Conservation (phyloP, 495 filamentous ascomycete genomes). For the Lasiosphaeris hirsuta region DNA sequence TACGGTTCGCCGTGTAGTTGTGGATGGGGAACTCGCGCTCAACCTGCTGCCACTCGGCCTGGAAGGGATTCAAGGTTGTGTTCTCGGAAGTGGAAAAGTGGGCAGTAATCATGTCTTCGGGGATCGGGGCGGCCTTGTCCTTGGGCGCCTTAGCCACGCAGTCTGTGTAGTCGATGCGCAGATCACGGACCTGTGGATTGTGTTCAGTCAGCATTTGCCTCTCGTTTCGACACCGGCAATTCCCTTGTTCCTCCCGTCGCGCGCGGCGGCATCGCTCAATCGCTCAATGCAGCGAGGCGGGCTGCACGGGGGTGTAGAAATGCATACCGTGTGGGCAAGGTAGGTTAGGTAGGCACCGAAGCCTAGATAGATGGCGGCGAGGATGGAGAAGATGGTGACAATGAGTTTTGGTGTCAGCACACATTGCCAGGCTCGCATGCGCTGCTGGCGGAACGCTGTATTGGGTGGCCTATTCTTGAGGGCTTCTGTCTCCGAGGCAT, state of each 20-base stretch:
- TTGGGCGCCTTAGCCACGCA: slow-evolving; percentile 56
- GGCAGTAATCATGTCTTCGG: slow-evolving; percentile 52
- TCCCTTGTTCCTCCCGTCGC: no score
- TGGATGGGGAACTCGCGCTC: slow-evolving; percentile 17
- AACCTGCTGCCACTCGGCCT: slow-evolving; percentile 30
- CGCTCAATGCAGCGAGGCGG: no score
- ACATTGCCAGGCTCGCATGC: slow-evolving; percentile 38
- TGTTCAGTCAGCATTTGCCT: slow-evolving; percentile 19
- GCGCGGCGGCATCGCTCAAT: no score
- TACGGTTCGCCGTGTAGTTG: slow-evolving; percentile 18
- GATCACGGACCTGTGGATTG: slow-evolving; percentile 73
- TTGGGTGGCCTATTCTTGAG: slow-evolving; percentile 36
- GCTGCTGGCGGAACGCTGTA: slow-evolving; percentile 37
- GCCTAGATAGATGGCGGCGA: slow-evolving; percentile 34
- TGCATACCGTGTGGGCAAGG: slow-evolving; percentile 30
- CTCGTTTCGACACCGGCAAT: background rate
- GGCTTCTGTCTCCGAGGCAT: slow-evolving; percentile 19
- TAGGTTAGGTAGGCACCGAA: slow-evolving; percentile 35
- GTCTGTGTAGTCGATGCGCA: slow-evolving; percentile 83
- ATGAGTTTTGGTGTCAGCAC: slow-evolving; percentile 39
- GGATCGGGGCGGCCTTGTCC: slow-evolving; percentile 41
- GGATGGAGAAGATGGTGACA: slow-evolving; percentile 35
- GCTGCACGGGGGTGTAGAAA: background rate
- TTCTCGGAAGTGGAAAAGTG: slow-evolving; percentile 60
- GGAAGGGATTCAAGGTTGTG: slow-evolving; percentile 21